Percentiles rank a stretch among this genome's conserved stretches.
Conservation (phyloP, 2,329 filamentous ascomycete genomes). For the Colletotrichum lindemuthianum region DNA sequence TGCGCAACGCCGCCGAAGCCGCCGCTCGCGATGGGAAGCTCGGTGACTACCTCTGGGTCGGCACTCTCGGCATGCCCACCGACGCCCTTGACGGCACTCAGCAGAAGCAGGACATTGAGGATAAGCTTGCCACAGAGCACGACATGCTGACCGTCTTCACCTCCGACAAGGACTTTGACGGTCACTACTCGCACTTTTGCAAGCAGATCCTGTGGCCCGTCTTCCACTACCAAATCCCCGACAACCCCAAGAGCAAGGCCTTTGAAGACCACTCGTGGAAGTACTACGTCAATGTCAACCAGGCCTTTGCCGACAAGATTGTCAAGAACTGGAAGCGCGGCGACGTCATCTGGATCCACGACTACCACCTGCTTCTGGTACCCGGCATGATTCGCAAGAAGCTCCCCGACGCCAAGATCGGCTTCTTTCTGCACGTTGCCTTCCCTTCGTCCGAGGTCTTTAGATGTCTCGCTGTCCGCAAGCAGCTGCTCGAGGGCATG, state of each 20-base stretch:
- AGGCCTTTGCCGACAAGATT: conserved; percentile 91
- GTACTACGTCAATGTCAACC: conserved; percentile 92
- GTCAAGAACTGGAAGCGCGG: conserved; percentile 92
- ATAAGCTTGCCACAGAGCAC: conserved; percentile 81
- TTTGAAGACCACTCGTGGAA: conserved; percentile 98
- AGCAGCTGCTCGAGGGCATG: conserved; percentile 89
- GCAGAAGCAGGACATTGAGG: conserved; percentile 84
- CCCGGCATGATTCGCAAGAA: conserved; percentile 90
- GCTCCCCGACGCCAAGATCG: conserved; percentile 92
- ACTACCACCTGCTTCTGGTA: conserved; percentile 92
- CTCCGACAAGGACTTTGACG: conserved; percentile 91
- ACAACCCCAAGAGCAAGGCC: conserved; percentile 97
- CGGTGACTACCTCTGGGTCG: conserved; percentile 86
- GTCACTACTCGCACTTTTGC: conserved; percentile 95
- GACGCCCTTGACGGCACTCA: conserved; percentile 80
- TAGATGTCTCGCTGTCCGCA: conserved; percentile 86
- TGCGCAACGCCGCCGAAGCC: conserved; percentile 87
- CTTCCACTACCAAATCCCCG: conserved; percentile 97
- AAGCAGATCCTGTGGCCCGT: conserved; percentile 98
- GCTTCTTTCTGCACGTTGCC: conserved; percentile 93
- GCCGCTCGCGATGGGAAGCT: conserved; percentile 75
- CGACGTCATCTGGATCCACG: conserved; percentile 94
- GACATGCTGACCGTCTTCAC: conserved; percentile 87
- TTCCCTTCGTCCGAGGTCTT: conserved; percentile 98
- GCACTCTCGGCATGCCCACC: conserved; percentile 92